Conservation (phyloP, 441 rosid genomes). For the Populus hybrid region DNA sequence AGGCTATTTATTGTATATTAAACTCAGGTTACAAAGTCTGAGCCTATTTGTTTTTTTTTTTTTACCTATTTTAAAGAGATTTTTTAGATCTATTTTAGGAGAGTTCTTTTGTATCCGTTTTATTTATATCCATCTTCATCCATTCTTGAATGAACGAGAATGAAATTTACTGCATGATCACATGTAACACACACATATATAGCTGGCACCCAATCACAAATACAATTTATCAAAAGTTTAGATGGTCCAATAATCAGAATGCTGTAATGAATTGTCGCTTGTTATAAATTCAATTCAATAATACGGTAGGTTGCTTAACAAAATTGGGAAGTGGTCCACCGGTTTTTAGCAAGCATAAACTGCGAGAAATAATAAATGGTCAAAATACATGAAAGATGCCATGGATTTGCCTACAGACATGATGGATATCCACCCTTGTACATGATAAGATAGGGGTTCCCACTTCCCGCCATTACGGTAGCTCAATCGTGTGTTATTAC, state of each 20-base stretch:
- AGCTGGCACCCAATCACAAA: too few relatives aligned
- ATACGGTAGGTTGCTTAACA: neutral
- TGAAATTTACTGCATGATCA: too few relatives aligned
- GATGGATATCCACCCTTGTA: conserved; percentile 6
- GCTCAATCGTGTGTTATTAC: neutral
- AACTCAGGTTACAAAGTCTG: fast-evolving
- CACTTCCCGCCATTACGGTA: neutral
- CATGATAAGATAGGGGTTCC: conserved; percentile 19
- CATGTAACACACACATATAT: neutral
- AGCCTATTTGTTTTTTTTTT: too few relatives aligned
- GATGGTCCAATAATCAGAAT: neutral
- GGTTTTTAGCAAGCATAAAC: neutral
- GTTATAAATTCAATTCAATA: conserved; percentile 10
- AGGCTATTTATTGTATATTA: too few relatives aligned
- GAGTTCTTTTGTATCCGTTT: too few relatives aligned
- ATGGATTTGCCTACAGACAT: conserved; percentile 9
- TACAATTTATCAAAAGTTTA: neutral
- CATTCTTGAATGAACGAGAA: too few relatives aligned
- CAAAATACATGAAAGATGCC: neutral
- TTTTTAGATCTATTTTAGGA: too few relatives aligned
- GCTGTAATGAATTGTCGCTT: conserved; percentile 3
- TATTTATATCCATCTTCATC: too few relatives aligned
- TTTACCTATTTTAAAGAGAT: fast-evolving
- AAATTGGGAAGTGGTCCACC: conserved; percentile 11
- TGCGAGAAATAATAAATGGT: neutral